These are phyloP conservation scores for Trichoderma harzianum DNA, from an alignment of 2,329 filamentous ascomycete genomes.

Conservation along the genomic window DNA sequence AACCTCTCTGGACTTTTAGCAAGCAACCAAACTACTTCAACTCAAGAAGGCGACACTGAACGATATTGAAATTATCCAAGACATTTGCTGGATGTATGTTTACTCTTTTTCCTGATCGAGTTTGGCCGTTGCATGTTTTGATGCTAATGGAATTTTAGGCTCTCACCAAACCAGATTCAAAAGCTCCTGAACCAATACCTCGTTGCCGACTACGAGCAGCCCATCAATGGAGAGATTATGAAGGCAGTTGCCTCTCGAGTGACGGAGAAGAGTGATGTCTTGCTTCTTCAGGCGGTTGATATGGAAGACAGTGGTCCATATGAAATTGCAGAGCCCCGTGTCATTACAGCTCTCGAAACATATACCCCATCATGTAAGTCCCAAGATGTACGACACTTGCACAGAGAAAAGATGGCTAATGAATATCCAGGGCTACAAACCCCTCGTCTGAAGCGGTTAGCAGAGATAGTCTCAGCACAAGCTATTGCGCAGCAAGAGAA, in stretches of 20 bases:
- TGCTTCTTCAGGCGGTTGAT: constrained; percentile 89
- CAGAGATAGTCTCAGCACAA: constrained; percentile 97
- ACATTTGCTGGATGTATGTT: constrained; percentile 99
- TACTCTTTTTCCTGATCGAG: too few species aligned
- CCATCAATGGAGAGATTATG: constrained; percentile 99
- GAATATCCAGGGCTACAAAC: constrained; percentile 83
- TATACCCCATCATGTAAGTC: constrained; percentile 93
- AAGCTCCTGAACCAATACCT: constrained; percentile 98
- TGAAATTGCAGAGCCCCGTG: constrained; percentile 93
- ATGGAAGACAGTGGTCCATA: constrained; percentile 99
- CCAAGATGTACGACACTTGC: neutral
- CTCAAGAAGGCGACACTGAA: constrained; percentile 98
- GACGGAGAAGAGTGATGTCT: constrained; percentile 95
- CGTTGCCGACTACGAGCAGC: constrained; percentile 97
- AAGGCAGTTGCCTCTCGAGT: constrained; percentile 96
- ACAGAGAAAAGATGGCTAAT: neutral
- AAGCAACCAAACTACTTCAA: constrained; percentile 97
- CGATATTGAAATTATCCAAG: constrained; percentile 99
- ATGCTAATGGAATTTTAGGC: constrained; percentile 48
- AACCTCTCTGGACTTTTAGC: constrained; percentile 46
- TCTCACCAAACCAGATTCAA: constrained; percentile 98
- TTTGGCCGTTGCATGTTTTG: neutral
- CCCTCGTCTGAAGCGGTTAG: constrained; percentile 86
- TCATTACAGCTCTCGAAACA: constrained; percentile 93
- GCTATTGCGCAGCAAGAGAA: constrained; percentile 95